Evolutionary conservation across 1,139 yeast species (phyloP).

Genomic region (Scheffersomyces parashehatae): DNA sequence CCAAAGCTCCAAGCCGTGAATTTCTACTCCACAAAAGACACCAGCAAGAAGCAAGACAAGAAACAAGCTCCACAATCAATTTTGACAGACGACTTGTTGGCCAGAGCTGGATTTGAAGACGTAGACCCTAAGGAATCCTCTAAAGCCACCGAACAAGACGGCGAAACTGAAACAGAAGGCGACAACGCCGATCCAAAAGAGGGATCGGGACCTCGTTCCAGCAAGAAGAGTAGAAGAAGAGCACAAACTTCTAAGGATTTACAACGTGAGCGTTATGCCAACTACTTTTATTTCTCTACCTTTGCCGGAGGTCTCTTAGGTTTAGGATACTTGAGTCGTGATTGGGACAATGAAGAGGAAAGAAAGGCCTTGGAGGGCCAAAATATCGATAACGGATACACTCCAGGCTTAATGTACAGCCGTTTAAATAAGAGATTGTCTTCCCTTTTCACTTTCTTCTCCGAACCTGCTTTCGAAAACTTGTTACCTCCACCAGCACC

Average conservation of each 20-base stretch:
- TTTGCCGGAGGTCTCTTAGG: constrained; percentile 66
- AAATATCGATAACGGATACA: constrained; percentile 65
- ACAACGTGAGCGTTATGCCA: constrained; percentile 64
- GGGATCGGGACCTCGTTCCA: constrained; percentile 4
- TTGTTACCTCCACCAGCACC: constrained; percentile 86
- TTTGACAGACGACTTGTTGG: constrained; percentile 77
- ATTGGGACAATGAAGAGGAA: constrained; percentile 83
- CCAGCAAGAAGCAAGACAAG: constrained; percentile 25
- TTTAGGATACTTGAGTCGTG: constrained; percentile 74
- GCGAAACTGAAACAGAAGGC: constrained; percentile 1
- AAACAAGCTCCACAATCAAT: constrained; percentile 51
- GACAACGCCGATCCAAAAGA: constrained; percentile 15
- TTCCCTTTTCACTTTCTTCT: constrained; percentile 79
- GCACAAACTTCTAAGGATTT: constrained; percentile 61
- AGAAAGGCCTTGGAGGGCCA: constrained; percentile 51
- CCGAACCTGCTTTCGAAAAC: constrained; percentile 92
- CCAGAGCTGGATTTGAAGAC: constrained; percentile 78
- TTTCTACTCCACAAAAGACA: constrained; percentile 17
- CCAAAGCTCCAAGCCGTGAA: no score
- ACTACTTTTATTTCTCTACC: constrained; percentile 63
- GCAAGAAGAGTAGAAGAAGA: constrained; percentile 50
- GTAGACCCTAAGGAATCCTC: constrained; percentile 5
- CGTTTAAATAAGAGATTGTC: constrained; percentile 72
- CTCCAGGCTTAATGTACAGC: constrained; percentile 62
- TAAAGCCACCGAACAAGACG: constrained; percentile 13